These are phyloP conservation scores for Podospora anserina DNA, from an alignment of 495 filamentous ascomycete genomes.

Conservation along the genomic window DNA sequence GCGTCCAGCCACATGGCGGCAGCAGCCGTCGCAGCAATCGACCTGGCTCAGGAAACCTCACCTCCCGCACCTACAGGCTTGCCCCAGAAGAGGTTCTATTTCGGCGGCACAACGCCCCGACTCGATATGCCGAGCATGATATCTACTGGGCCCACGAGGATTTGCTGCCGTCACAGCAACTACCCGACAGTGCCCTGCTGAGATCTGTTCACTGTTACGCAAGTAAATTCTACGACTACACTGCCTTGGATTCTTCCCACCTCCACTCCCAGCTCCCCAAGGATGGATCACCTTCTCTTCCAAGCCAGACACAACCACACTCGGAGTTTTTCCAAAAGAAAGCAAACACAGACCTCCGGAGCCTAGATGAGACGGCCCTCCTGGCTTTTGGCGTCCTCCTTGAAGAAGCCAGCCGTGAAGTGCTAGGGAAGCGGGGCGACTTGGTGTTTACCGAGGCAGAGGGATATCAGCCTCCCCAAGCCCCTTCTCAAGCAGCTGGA, in stretches of 20 bases:
- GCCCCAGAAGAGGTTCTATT: slow-evolving; percentile 77
- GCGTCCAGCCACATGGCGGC: slow-evolving; percentile 9
- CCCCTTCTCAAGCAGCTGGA: not conserved
- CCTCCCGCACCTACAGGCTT: slow-evolving; percentile 47
- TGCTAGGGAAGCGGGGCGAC: slow-evolving; percentile 68
- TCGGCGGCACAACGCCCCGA: slow-evolving; percentile 57
- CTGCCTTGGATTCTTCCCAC: not conserved
- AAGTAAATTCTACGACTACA: slow-evolving; percentile 62
- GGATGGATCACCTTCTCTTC: no score
- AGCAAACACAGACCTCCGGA: slow-evolving; percentile 50
- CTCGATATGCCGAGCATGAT: slow-evolving; percentile 65
- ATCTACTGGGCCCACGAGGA: slow-evolving; percentile 60
- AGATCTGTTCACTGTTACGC: slow-evolving; percentile 72
- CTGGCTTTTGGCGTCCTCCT: slow-evolving; percentile 77
- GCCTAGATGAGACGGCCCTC: slow-evolving; percentile 82
- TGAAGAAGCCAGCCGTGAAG: slow-evolving; percentile 67
- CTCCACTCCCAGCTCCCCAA: not conserved
- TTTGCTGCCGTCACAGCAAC: slow-evolving; percentile 34
- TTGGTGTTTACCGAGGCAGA: slow-evolving; percentile 68
- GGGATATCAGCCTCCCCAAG: slow-evolving; percentile 11
- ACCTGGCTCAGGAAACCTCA: slow-evolving; percentile 42
- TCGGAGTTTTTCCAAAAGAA: not conserved
- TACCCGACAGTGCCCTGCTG: slow-evolving; percentile 74
- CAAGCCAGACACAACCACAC: not conserved
- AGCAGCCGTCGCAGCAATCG: slow-evolving; percentile 22